phyloP scores from a whole-genome alignment of 495 filamentous ascomycete species.

The Elaphomyces granulatus region DNA sequence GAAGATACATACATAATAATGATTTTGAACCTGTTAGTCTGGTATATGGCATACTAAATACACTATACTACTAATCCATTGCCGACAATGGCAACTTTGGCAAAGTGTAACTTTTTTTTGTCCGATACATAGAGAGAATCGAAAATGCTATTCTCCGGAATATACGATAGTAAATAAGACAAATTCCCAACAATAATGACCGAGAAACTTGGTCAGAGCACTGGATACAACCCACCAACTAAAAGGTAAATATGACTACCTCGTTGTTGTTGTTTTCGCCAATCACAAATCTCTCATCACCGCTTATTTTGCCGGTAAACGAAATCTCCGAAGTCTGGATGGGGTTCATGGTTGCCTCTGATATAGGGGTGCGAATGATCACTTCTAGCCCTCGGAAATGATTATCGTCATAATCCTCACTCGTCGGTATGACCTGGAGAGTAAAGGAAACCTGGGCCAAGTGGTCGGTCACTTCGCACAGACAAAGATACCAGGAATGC shows the following conservation, averaged over 20 bases:
- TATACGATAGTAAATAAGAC: no score
- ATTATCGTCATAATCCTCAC: not conserved
- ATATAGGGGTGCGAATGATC: slow-evolving; percentile 23
- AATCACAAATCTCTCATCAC: slow-evolving; percentile 48
- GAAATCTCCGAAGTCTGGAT: slow-evolving; percentile 37
- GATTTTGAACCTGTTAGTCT: no score
- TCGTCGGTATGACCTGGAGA: slow-evolving; percentile 25
- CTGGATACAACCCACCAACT: no score
- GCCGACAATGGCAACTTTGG: no score
- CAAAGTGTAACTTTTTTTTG: no score
- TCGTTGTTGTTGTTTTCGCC: slow-evolving; percentile 41
- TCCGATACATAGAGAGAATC: no score
- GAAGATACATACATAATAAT: no score
- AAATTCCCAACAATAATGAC: no score
- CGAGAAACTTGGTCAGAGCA: no score
- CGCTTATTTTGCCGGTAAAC: slow-evolving; percentile 40
- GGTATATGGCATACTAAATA: no score
- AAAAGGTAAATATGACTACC: slow-evolving; percentile 42
- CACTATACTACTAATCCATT: no score
- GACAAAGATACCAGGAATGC: slow-evolving; percentile 27
- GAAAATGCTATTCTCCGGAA: no score
- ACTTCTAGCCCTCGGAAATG: slow-evolving; percentile 2
- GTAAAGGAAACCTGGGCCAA: slow-evolving; percentile 41
- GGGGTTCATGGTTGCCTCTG: slow-evolving; percentile 27
- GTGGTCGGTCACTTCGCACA: slow-evolving; percentile 39